Evolutionary conservation across 108 stramenopile genomes (phyloP).

Genomic region (Fistulifera pelliculosa): DNA sequence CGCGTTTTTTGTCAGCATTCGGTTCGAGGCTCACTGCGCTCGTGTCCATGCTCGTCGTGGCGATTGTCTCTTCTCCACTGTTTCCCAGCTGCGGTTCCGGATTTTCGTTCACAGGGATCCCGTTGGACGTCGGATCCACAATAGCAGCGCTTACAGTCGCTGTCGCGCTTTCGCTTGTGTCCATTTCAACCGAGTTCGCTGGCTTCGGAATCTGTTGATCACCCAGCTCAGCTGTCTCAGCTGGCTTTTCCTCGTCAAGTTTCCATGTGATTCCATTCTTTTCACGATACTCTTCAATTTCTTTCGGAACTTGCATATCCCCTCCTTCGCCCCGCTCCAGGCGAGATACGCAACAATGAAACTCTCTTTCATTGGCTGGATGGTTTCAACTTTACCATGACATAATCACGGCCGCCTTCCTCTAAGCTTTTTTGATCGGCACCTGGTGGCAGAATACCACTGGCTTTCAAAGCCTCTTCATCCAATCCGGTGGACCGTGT

Average conservation of each 20-base stretch:
- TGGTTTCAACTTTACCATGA: constrained; percentile 90
- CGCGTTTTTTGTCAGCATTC: neutral
- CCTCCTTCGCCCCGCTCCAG: constrained; percentile 67
- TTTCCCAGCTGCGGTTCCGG: too few species aligned
- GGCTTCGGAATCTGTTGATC: neutral
- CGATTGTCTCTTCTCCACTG: too few species aligned
- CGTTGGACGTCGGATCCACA: too few species aligned
- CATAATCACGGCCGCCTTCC: constrained; percentile 80
- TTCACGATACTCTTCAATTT: constrained; percentile 63
- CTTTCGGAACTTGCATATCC: constrained; percentile 71
- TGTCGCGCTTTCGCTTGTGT: neutral
- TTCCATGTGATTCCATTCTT: constrained; percentile 38
- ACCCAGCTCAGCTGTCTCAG: neutral
- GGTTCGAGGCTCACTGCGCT: neutral
- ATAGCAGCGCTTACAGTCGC: neutral
- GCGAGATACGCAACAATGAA: constrained; percentile 92
- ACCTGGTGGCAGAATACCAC: constrained; percentile 63
- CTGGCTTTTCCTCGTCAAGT: constrained; percentile 7
- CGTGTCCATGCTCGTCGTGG: too few species aligned
- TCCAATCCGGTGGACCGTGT: constrained; percentile 80
- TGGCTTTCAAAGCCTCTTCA: constrained; percentile 75
- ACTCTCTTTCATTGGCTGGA: constrained; percentile 95
- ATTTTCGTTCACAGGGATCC: too few species aligned
- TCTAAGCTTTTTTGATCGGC: constrained; percentile 69
- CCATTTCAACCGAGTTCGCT: constrained; percentile 5